Percentiles rank a stretch among this genome's conserved stretches.
These are phyloP conservation scores for Mucuna pruriens DNA, from an alignment of 306 rosid genomes.

Conservation along the genomic window DNA sequence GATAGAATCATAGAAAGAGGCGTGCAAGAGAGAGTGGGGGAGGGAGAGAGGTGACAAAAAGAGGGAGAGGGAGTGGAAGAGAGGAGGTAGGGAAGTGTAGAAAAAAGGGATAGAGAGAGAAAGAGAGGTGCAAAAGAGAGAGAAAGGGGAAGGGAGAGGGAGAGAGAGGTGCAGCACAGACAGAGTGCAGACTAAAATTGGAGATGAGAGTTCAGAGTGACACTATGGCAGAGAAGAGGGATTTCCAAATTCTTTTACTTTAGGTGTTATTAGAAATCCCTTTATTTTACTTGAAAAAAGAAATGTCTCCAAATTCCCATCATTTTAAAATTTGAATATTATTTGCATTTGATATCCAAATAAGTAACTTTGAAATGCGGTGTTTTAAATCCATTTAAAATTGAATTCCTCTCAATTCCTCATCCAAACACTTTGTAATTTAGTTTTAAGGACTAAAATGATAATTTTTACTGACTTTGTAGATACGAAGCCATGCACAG, in stretches of 20 bases:
- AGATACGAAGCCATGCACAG: conserved; percentile 95
- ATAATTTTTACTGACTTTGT: conserved; percentile 16
- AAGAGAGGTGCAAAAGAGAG: background rate
- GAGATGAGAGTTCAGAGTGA: background rate
- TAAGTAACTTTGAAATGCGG: background rate
- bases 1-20: background rate
- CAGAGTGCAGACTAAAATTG: background rate
- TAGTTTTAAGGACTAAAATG: conserved; percentile 3
- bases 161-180: background rate
- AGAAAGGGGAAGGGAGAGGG: no score
- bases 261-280: background rate
- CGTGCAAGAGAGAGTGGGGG: background rate
- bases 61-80: background rate
- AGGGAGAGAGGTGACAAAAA: background rate
- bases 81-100: background rate
- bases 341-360: background rate
- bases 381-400: background rate
- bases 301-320: no score
- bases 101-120: background rate
- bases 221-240: background rate
- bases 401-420: background rate
- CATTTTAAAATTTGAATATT: background rate
- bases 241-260: background rate
- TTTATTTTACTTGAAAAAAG: background rate
- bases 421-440: background rate